Evolutionary conservation across 169 alveolate species (phyloP), one percentile per base, ranked within the genome.

Genomic region (Sarcocystis neurona): DNA sequence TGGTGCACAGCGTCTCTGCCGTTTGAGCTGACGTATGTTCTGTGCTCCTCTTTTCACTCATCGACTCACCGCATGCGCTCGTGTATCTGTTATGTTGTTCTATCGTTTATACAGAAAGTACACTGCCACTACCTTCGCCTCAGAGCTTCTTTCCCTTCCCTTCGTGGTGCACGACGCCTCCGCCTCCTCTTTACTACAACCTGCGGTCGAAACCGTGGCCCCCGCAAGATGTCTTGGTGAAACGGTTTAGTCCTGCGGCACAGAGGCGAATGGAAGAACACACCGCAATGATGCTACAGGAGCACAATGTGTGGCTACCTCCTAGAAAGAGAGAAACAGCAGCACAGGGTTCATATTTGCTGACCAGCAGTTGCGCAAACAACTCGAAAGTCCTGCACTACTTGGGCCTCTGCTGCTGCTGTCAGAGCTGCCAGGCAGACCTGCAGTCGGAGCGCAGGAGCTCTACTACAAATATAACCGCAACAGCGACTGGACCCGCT

Each of bases 221-320:
- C 1, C 3, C 50, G 39, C 5, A 18, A 34, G 56, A 32, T 1
- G 41, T 72, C 41, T 53, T 72, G 3, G 20, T 53, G 1, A 47
- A 72, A 56, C 47, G 82, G 53, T 34, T 37, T 48, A 72, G 56
- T n/a, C 82, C 82, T n/a, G 82, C 34, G 1, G 27, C 41, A 10
- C 82, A 72, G 82, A 72, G 27, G 53, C 47, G 82, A 6, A 8
- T 72, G 37, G 82, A 72, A 39, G 43, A 72, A 6, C 82, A 72
- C 20, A 39, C 82, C 0, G 82, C 56, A 4, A 0, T 72, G 37
- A 2, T 72, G 82, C 27, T 27, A 4, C 23, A 37, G 12, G 34
- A 34, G 23, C 58, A 56, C 30, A 72, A 39, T 18, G 82, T 72
- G 53, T 72, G 82, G 82, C 10, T 41, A 1, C 82, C 50, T n/a